Evolutionary conservation across 768 basidiomycete species (phyloP).

Genomic region (Mycena capillaripes): DNA sequence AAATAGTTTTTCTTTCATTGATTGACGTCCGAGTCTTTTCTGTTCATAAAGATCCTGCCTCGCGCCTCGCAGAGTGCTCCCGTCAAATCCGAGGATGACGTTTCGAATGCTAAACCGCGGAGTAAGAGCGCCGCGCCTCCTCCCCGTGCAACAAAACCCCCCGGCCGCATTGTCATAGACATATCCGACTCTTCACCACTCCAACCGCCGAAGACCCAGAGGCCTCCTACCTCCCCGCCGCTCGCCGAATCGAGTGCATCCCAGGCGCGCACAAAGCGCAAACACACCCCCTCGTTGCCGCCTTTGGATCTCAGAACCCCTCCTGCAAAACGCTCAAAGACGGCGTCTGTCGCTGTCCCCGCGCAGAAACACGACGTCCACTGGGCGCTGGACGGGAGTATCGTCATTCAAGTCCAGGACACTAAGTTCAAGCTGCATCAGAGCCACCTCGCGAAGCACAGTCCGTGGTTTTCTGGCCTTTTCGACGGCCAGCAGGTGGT

Average conservation of each 20-base stretch:
- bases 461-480: conserved; percentile 45
- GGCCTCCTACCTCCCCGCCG: not conserved
- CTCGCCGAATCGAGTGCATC: not conserved
- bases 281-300: not conserved
- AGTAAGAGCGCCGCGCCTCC: not conserved
- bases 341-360: not conserved
- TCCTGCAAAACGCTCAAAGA: conserved; percentile 21
- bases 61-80: not conserved
- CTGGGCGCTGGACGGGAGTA: conserved; percentile 51
- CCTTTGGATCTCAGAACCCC: not conserved
- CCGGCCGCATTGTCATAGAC: not conserved
- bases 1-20: too few relatives aligned
- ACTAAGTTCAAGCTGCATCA: conserved; percentile 49
- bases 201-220: not conserved
- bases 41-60: not conserved
- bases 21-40: not conserved
- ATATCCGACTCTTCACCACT: conserved; percentile 10
- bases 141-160: not conserved
- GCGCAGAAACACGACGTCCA: conserved; percentile 23
- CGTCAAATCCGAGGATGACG: not conserved
- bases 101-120: not conserved
- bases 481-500: conserved; percentile 38
- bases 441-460: conserved; percentile 48
- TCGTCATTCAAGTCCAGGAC: conserved; percentile 46
- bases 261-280: conserved; percentile 7